Base-by-base conservation (phyloP, 192 early-diverging fungal genomes). In the Allomyces macrogynus region DNA sequence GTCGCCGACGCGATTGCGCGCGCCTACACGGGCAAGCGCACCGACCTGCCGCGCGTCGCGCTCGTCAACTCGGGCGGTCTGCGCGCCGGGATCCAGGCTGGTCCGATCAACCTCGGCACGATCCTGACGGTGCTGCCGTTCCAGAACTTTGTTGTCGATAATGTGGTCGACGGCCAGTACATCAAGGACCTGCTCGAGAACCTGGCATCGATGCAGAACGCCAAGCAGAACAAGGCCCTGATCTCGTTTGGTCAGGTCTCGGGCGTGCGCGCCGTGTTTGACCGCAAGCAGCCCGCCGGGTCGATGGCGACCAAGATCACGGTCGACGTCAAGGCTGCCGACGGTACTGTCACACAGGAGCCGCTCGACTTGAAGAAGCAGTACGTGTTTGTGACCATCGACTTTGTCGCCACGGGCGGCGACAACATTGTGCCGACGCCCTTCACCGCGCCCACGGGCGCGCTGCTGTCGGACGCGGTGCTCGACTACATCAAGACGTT, bases 61-160 rank as follows among this genome's bases (percentile, higher is more conserved):
- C 69, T 87, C 26, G 67, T 84, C 24, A 83, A 86, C 72, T 71
- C 80, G 24, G 89, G 85, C 23, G 73, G 84, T 23, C 72, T 90
- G 61, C 80, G 87, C 24, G 72, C 74, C 8, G 73, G 71, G 0
- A n/a, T 87, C 12, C 71, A 75, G n/a, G 23, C 40, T 10, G 85
- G 85, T 43, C 70, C 77, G 5, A 63, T 91, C 63, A 81, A 83
- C 1, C 67, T 77, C 40, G 82, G 81, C 66, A 68, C 75, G 61
- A 66, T 89, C 63, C 64, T 85, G 62, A 77, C 73, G 9, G 70
- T 80, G 0, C 74, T 86, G 10, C 87, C 89, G 14, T 88, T 84
- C 60, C 83, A 78, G n/a, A 86, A 85, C 67, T 42, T 66, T 2
- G 25, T 87, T 23, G 73, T 75, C 5, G 69, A 75, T 18, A 71